Evolutionary conservation across 1,284 basidiomycete genomes (phyloP), one percentile per base, ranked within the genome.

Genomic region (Ustilago sp.): DNA sequence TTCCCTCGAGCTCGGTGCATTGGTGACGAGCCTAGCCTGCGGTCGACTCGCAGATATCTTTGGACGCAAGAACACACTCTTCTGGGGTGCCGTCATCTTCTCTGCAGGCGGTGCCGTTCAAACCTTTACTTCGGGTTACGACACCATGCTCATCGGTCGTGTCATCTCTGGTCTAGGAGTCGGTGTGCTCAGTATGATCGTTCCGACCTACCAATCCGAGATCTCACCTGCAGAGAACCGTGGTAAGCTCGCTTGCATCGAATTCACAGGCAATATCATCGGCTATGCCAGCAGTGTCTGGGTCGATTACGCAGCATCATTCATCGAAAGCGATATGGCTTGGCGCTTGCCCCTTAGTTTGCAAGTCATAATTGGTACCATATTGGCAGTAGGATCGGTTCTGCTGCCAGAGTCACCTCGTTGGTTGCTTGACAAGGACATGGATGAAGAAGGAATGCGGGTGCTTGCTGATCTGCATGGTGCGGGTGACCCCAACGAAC

Each of bases 201-300:
- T 98, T 28, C 96, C 96, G 7, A 97, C 98, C 70, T 99, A 98
- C 86, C 96, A 98, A 88, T 93, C 93, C 80, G 96, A 98, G 88
- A 94, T 98, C 58, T 96, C 94, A 2, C 95, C 95, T 15, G 93
- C 96, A 3, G 90, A 94, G 83, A 94, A 97, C 88, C 69, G 84
- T 35, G 84, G 84, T 45, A 82, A 81, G 56, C 73, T 86, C 13
- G 96, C 95, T 4, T 97, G 94, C 82, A 95, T 98, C 89, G 96
- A 98, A 85, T 99, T 98, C 86, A 98, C 96, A 0, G 92, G 82
- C 65, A 87, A 88, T 84, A 93, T 98, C 80, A 89, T 94, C 68
- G 96, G 96, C 54, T 99, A 99, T 86, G 92, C 94, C n/a, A 91
- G 91, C 65, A 96, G 94, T 19, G 94, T 98, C 72, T 71, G 68